These are phyloP conservation scores for Hygrocybe coccinea DNA, from an alignment of 768 basidiomycete genomes.

Conservation along the genomic window DNA sequence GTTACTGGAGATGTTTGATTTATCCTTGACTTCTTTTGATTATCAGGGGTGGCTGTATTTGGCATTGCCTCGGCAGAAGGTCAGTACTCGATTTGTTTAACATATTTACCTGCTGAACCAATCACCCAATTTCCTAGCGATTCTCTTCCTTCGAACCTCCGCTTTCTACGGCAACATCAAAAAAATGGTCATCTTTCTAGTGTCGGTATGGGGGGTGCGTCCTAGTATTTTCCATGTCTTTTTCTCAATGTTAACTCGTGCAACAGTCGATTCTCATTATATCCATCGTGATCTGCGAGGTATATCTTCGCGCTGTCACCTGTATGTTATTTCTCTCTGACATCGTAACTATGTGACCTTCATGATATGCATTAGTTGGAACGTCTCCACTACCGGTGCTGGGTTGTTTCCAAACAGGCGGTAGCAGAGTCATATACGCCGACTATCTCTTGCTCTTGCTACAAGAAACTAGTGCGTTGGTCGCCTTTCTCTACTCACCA, in stretches of 20 bases:
- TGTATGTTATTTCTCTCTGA: background rate
- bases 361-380: background rate
- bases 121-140: background rate
- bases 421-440: background rate
- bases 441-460: background rate
- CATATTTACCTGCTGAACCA: background rate
- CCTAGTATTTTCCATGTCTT: background rate
- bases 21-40: background rate
- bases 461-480: background rate
- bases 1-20: background rate
- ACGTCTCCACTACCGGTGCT: background rate
- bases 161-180: background rate
- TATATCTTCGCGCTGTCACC: background rate
- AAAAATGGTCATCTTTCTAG: background rate
- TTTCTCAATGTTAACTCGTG: background rate
- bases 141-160: background rate
- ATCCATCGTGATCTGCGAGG: background rate
- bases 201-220: background rate
- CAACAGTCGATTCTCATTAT: background rate
- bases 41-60: background rate
- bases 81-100: background rate
- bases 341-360: background rate
- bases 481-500: background rate
- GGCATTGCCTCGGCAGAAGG: background rate
- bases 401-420: background rate